Base-by-base conservation (phyloP, 345 rosid species). In the Excoecaria cochinchinensis region DNA sequence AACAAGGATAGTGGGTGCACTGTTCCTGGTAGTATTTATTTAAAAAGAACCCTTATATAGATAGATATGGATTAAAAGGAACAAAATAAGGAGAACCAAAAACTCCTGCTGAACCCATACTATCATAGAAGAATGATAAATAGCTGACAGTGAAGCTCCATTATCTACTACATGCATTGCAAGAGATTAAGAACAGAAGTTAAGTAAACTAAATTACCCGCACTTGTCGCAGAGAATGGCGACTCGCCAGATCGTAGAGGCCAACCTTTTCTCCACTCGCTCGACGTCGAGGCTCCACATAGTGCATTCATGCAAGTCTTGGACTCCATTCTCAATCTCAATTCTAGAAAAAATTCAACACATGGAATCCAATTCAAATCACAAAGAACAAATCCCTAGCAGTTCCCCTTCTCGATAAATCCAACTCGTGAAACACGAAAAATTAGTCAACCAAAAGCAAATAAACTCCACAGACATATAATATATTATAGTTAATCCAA, bases 201-300 rank as follows among this genome's bases (percentile, higher is more conserved):
- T 21, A 36, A 70, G 40, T 59, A 46, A n/a, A n/a, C n/a, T n/a
- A n/a, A 69, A 74, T 80, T 87, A 95, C 99, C 98, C 98, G 89
- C 99, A 95, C 84, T 89, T 93, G 77, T 90, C 92, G 81, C 99
- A 95, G 71, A 95, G 96, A 81, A 61, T 67, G 64, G 87, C 96
- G 66, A 89, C 55, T 87, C 92, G 55, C 99, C 99, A 44, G 99
- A 93, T 86, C 97, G 98, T 85, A 89, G 82, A 60, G 87, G 80
- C 99, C 99, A 95, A n/a, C 99, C 99, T 79, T 83, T 91, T 76
- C 79, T 88, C 96, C 97, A 90, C 71, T 86, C 87, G 21, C 71
- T 85, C 6, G 93, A 85, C 77, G 92, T 74, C 67, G 92, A 85
- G 67, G 87, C 86, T 68, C 92, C 89, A 77, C 99, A 95, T 50